Percentiles rank a stretch among this genome's conserved stretches.
Evolutionary conservation across 352 stramenopile genomes (phyloP).

Genomic region (Globisporangium okanoganense): DNA sequence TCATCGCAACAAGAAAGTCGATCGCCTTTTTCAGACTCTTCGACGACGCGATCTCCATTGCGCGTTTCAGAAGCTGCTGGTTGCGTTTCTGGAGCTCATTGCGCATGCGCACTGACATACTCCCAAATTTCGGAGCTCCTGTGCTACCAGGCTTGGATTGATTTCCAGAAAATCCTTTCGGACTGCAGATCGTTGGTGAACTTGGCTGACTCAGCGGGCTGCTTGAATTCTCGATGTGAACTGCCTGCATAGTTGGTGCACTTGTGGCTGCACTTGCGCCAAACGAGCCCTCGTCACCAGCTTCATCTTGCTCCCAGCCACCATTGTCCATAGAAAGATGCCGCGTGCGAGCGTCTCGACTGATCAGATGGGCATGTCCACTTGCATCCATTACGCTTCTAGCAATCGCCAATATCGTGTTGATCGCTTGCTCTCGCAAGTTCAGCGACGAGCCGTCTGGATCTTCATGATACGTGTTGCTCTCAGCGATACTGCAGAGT

Average conservation of each 20-base stretch:
- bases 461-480: slow-evolving; percentile 27
- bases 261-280: not conserved
- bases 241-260: not conserved
- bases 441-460: slow-evolving; percentile 36
- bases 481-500: slow-evolving; percentile 73
- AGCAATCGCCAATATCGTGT: slow-evolving; percentile 67
- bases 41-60: slow-evolving; percentile 71
- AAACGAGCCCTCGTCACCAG: slow-evolving; percentile 12
- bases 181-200: not conserved
- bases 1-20: slow-evolving; percentile 83
- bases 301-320: slow-evolving; percentile 82
- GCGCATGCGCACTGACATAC: slow-evolving; percentile 67
- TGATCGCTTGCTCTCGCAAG: slow-evolving; percentile 66
- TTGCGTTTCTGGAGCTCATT: slow-evolving; percentile 84
- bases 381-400: slow-evolving; percentile 86
- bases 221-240: not conserved
- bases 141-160: not conserved
- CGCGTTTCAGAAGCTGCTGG: slow-evolving; percentile 73
- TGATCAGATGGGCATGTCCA: slow-evolving; percentile 84
- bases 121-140: slow-evolving; percentile 34
- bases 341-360: slow-evolving; percentile 64
- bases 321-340: slow-evolving; percentile 82
- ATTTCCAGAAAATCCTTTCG: not conserved
- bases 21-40: slow-evolving; percentile 88
- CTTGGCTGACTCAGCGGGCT: slow-evolving; percentile 1